Conservation (phyloP, 768 basidiomycete genomes). For the Lactarius pseudohatsudake region DNA sequence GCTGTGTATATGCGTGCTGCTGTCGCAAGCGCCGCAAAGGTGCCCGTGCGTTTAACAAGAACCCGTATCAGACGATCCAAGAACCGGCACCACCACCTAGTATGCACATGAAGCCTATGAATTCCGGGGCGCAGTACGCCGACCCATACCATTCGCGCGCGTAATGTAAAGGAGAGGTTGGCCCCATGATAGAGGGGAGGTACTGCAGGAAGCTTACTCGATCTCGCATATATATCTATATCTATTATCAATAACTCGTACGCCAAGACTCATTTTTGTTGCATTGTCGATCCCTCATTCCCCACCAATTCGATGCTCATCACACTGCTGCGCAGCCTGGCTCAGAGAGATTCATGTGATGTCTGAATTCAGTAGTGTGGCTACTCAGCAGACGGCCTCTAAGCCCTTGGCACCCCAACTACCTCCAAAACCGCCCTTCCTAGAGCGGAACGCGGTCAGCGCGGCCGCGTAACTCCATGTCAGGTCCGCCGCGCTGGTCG, state of each 20-base stretch:
- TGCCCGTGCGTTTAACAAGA: conserved; percentile 33
- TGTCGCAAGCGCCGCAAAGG: conserved; percentile 30
- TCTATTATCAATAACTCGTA: conserved; percentile 2
- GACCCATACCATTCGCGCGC: conserved; percentile 15
- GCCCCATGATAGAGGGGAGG: background rate
- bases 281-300: conserved; percentile 4
- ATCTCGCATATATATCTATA: background rate
- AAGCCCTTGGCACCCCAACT: conserved; percentile 68
- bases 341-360: background rate
- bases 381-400: conserved; percentile 29
- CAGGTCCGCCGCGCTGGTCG: conserved; percentile 59
- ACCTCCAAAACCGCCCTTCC: conserved; percentile 45
- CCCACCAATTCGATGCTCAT: background rate
- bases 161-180: background rate
- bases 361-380: background rate
- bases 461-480: conserved; percentile 76
- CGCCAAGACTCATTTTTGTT: background rate
- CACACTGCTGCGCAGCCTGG: background rate
- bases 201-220: background rate
- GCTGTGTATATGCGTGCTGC: conserved; percentile 63
- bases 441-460: conserved; percentile 59
- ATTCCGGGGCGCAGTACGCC: conserved; percentile 6
- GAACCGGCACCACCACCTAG: conserved; percentile 35
- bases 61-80: conserved; percentile 35
- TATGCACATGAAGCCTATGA: conserved; percentile 34